Conservation (phyloP, 345 rosid species). For the Eucalyptus cladocalyx region DNA sequence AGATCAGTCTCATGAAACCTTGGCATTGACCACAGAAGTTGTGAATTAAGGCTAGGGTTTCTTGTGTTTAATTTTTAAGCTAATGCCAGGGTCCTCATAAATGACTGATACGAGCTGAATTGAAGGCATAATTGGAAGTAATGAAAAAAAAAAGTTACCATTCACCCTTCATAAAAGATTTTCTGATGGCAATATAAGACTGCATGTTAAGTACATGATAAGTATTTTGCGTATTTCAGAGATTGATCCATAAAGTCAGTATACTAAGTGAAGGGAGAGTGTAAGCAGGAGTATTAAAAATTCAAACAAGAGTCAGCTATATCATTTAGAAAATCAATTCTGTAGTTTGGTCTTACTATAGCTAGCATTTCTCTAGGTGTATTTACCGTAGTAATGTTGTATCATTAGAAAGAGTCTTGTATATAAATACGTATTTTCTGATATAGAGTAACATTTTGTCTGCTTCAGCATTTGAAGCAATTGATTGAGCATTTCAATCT, state of each 20-base stretch:
- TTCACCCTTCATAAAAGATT: neutral
- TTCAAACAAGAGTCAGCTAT: neutral
- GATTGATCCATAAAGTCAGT: neutral
- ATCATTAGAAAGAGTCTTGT: neutral
- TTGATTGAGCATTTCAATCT: neutral
- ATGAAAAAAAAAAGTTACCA: neutral
- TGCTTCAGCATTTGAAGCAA: neutral
- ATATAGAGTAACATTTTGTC: neutral
- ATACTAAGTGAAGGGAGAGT: neutral
- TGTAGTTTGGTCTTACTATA: neutral
- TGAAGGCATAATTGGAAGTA: neutral
- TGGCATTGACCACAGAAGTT: neutral
- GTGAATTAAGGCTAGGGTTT: neutral
- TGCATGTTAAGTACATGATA: neutral
- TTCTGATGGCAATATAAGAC: neutral
- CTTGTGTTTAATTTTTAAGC: neutral
- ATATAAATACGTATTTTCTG: neutral
- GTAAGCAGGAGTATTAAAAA: neutral
- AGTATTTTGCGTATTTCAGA: neutral
- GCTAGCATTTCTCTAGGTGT: neutral
- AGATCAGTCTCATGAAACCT: neutral
- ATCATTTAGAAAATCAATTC: neutral
- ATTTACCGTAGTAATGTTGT: neutral
- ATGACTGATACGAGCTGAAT: neutral
- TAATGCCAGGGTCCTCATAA: neutral